Conservation (phyloP, 805 yeast genomes). For the Saccharomycopsis capsularis region DNA sequence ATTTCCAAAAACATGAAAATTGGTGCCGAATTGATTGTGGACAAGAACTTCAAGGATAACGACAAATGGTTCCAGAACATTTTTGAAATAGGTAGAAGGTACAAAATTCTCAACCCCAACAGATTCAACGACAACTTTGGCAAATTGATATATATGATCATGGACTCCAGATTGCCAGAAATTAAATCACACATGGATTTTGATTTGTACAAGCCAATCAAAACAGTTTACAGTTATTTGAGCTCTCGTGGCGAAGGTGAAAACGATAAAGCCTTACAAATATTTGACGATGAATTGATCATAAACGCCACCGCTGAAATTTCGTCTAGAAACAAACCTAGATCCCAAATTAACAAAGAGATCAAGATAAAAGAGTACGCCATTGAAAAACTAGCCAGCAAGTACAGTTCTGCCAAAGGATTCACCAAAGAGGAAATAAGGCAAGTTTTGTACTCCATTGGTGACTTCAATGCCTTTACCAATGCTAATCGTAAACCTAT, state of each 20-base stretch:
- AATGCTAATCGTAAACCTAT: conserved; percentile 66
- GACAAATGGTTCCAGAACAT: conserved; percentile 65
- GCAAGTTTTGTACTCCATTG: conserved; percentile 67
- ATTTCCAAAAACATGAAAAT: conserved; percentile 69
- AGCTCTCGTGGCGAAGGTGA: conserved; percentile 34
- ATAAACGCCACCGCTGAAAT: conserved; percentile 64
- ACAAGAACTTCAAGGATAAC: conserved; percentile 61
- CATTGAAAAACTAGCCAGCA: conserved; percentile 48
- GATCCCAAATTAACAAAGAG: conserved; percentile 47
- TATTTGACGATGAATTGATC: conserved; percentile 53
- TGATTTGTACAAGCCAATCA: conserved; percentile 65
- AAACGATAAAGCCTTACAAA: conserved; percentile 30
- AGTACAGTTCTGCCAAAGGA: conserved; percentile 37
- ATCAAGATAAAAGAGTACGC: conserved; percentile 65
- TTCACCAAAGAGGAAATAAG: conserved; percentile 56
- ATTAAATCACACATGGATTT: conserved; percentile 66
- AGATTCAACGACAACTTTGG: conserved; percentile 75
- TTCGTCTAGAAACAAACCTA: conserved; percentile 48
- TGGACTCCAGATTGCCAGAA: conserved; percentile 75
- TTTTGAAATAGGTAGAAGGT: conserved; percentile 74
- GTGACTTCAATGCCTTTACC: conserved; percentile 70
- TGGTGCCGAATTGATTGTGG: conserved; percentile 58
- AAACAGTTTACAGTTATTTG: conserved; percentile 49
- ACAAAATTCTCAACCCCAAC: conserved; percentile 81
- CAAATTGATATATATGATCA: conserved; percentile 72